Percentiles rank a stretch among this genome's conserved stretches.
phyloP scores from a whole-genome alignment of 2,329 filamentous ascomycete species.

The Curvularia lunata region DNA sequence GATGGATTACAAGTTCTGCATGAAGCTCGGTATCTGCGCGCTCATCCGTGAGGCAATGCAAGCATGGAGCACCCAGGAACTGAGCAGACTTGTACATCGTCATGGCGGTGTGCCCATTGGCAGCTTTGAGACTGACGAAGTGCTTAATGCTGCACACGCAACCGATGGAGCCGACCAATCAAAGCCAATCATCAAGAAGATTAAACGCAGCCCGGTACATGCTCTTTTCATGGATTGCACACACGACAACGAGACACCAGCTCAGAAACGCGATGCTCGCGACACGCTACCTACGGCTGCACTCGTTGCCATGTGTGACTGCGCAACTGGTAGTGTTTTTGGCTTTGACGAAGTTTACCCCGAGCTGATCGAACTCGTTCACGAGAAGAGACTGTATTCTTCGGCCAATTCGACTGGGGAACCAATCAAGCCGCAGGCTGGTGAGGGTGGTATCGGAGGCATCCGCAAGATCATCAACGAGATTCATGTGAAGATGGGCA shows the following conservation, averaged over 20 bases:
- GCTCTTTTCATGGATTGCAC: slow-evolving; percentile 99
- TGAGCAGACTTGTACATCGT: slow-evolving; percentile 90
- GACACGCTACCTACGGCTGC: slow-evolving; percentile 95
- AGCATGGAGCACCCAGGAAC: slow-evolving; percentile 91
- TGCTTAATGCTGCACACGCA: slow-evolving; percentile 65
- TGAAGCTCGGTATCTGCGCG: slow-evolving; percentile 86
- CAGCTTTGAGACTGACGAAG: slow-evolving; percentile 93
- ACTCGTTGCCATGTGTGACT: slow-evolving; percentile 93
- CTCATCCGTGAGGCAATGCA: slow-evolving; percentile 98
- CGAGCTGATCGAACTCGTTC: slow-evolving; percentile 87
- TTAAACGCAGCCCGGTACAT: slow-evolving; percentile 87
- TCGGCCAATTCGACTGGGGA: slow-evolving; percentile 72
- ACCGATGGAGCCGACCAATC: slow-evolving; percentile 32
- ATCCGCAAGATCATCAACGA: slow-evolving; percentile 93
- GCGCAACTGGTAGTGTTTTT: slow-evolving; percentile 94
- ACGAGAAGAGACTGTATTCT: slow-evolving; percentile 83
- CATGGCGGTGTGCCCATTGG: slow-evolving; percentile 94
- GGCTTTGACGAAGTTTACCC: slow-evolving; percentile 98
- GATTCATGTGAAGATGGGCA: slow-evolving; percentile 94
- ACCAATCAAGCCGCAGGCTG: slow-evolving; percentile 67
- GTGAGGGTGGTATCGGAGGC: slow-evolving; percentile 84
- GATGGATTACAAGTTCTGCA: slow-evolving; percentile 95
- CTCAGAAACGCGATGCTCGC: slow-evolving; percentile 90
- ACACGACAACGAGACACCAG: slow-evolving; percentile 95
- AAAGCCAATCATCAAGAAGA: slow-evolving; percentile 68